Evolutionary conservation across 2,329 filamentous ascomycete species (phyloP).

Genomic region (Pseudomassariella vexata): DNA sequence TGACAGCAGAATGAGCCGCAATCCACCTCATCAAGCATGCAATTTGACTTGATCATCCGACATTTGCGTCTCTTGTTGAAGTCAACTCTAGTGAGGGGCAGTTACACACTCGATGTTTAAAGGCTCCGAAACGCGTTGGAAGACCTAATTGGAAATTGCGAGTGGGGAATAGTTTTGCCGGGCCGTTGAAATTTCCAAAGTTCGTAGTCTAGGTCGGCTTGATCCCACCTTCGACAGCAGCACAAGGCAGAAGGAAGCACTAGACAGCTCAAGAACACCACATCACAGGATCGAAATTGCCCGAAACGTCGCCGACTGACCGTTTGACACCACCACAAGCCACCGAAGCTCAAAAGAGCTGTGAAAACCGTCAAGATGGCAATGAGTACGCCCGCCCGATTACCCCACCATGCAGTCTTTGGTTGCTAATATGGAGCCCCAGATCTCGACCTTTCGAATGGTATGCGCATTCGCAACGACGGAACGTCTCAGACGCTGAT

Average conservation of each 20-base stretch:
- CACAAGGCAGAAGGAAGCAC: constrained; percentile 4
- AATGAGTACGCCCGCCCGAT: constrained; percentile 43
- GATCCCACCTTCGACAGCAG: constrained; percentile 6
- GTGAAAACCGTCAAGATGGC: constrained; percentile 41
- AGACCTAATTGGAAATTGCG: too few species aligned
- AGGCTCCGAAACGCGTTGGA: too few species aligned
- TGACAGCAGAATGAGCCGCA: too few species aligned
- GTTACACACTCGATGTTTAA: too few species aligned
- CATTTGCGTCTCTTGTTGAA: too few species aligned
- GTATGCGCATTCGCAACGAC: constrained; percentile 40
- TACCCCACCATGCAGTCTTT: constrained; percentile 13
- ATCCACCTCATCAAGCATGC: too few species aligned
- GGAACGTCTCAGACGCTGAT: constrained; percentile 9
- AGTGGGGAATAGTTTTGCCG: constrained; percentile 7
- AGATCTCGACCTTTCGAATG: constrained; percentile 82
- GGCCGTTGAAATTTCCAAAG: constrained; percentile 4
- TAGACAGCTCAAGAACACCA: constrained; percentile 3
- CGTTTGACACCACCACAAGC: neutral
- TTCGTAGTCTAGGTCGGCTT: constrained; percentile 2
- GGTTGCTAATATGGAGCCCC: constrained; percentile 20
- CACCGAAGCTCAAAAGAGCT: constrained; percentile 22
- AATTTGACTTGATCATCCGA: too few species aligned
- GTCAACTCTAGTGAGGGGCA: too few species aligned
- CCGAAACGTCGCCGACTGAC: too few species aligned
- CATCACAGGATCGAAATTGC: neutral